These are phyloP conservation scores for Ogataea angusta DNA, from an alignment of 805 yeast genomes.

Conservation along the genomic window DNA sequence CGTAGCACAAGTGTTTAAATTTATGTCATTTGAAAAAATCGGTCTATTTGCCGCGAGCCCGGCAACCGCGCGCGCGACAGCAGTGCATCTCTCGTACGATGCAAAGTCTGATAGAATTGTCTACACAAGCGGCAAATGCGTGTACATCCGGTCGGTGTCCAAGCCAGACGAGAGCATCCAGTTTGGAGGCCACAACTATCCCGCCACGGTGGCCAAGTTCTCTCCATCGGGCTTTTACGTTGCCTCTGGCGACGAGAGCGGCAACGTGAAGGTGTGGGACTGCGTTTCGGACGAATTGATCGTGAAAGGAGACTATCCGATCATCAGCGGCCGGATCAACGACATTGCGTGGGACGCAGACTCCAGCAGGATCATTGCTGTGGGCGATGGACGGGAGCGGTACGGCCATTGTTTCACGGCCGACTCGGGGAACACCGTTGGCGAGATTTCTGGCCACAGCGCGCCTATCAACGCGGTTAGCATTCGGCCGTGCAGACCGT, in stretches of 20 bases:
- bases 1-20: neutral
- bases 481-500: conserved; percentile 83
- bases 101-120: conserved; percentile 63
- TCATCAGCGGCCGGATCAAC: conserved; percentile 75
- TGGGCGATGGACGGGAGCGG: conserved; percentile 89
- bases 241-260: conserved; percentile 91
- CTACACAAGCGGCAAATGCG: conserved; percentile 78
- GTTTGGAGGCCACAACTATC: conserved; percentile 65
- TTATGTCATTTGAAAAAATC: conserved; percentile 20
- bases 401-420: conserved; percentile 90
- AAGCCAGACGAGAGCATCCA: conserved; percentile 54
- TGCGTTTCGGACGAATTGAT: conserved; percentile 49
- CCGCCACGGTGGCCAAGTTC: conserved; percentile 81
- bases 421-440: conserved; percentile 96
- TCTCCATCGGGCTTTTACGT: conserved; percentile 87
- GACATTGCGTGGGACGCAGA: conserved; percentile 94
- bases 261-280: conserved; percentile 89
- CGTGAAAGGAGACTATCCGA: conserved; percentile 71
- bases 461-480: conserved; percentile 79
- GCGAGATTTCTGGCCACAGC: conserved; percentile 92
- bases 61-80: conserved; percentile 63
- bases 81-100: conserved; percentile 77
- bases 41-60: conserved; percentile 73
- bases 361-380: conserved; percentile 80
- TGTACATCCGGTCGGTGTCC: conserved; percentile 64